These are phyloP conservation scores for Chloranthus sessilifolius DNA, from an alignment of 164 flowering plant genomes.

Conservation along the genomic window DNA sequence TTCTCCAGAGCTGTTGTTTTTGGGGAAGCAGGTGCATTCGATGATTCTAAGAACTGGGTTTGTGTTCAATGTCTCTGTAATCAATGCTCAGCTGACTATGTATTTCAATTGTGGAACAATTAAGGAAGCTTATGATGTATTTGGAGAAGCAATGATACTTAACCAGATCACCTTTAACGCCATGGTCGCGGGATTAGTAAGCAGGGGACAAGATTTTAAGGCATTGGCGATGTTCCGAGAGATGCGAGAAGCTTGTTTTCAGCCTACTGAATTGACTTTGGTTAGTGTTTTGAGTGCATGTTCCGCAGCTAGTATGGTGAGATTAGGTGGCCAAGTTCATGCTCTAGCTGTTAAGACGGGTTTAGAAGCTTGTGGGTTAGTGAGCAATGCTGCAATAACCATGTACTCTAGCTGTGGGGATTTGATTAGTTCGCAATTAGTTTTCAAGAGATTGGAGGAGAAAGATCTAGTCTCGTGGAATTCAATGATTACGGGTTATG, in stretches of 20 bases:
- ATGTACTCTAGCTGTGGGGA: slow-evolving; percentile 35
- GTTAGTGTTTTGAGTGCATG: slow-evolving; percentile 58
- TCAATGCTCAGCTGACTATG: slow-evolving; percentile 65
- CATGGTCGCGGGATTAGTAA: slow-evolving; percentile 65
- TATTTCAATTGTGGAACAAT: slow-evolving; percentile 42
- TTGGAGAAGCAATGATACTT: slow-evolving; percentile 33
- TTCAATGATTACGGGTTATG: slow-evolving; percentile 48
- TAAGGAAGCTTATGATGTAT: slow-evolving; percentile 37
- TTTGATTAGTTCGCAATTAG: slow-evolving; percentile 14
- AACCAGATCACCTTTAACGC: slow-evolving; percentile 65
- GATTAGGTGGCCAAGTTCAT: slow-evolving; percentile 41
- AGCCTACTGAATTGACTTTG: slow-evolving; percentile 62
- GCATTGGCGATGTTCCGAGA: slow-evolving; percentile 40
- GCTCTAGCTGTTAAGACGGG: slow-evolving; percentile 48
- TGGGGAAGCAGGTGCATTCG: slow-evolving; percentile 60
- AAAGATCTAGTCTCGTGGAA: slow-evolving; percentile 28
- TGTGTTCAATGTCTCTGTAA: slow-evolving; percentile 37
- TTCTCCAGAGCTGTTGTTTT: slow-evolving; percentile 23
- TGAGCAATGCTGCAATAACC: slow-evolving; percentile 61
- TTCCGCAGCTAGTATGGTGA: slow-evolving; percentile 16
- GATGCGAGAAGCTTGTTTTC: slow-evolving; percentile 37
- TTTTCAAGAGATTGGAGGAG: slow-evolving; percentile 16
- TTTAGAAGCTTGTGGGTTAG: slow-evolving; percentile 36
- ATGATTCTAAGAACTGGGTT: slow-evolving; percentile 47
- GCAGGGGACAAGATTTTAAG: slow-evolving; percentile 37